Base-by-base conservation (phyloP, 345 rosid species). In the Linum tenue region DNA sequence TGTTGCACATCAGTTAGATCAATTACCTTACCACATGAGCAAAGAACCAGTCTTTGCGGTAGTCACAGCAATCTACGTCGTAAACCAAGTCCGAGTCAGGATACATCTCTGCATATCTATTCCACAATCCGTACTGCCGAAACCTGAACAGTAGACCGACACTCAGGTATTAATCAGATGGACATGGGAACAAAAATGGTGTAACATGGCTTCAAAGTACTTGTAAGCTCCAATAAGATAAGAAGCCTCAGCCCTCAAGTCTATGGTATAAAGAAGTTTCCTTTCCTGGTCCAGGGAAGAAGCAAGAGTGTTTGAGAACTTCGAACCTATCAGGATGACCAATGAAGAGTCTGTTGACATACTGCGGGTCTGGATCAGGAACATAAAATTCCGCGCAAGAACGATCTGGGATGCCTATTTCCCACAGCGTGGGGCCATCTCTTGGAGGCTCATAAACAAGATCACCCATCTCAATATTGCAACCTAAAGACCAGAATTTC, bases 121-220 rank as follows among this genome's bases (percentile, higher is more conserved):
- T 56, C 77, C 77, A 74, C 70, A 74, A 48, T 8, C 77, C 77
- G 57, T 74, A 74, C 55, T 74, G 73, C 51, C 77, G 56, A 62
- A 69, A 74, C 70, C 73, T 74, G 50, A 56, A 53, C 64, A 51
- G 35, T 22, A 65, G 5, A 17, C 55, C 14, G 36, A 56, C 41
- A 40, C 51, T 5, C 5, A n/a, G 60, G 60, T 56, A 57, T 16
- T 14, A 42, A 42, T 16, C 38, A 14, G 22, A 37, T 37, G 8
- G 64, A 12, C 44, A 35, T 5, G 16, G 60, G 37, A 37, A 17
- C 62, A 48, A 22, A 1, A 22, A 65, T 22, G 31, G 31, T 55
- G 37, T 8, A 42, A 12, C 2, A n/a, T 48, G 12, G 22, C 6
- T 37, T 16, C 31, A 40, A 68, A 38, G 17, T 55, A 44, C 38